Percentiles rank a stretch among this genome's conserved stretches.
phyloP scores from a whole-genome alignment of 805 yeast genomes.

The Yamadazyma takamatsuzukensis region DNA sequence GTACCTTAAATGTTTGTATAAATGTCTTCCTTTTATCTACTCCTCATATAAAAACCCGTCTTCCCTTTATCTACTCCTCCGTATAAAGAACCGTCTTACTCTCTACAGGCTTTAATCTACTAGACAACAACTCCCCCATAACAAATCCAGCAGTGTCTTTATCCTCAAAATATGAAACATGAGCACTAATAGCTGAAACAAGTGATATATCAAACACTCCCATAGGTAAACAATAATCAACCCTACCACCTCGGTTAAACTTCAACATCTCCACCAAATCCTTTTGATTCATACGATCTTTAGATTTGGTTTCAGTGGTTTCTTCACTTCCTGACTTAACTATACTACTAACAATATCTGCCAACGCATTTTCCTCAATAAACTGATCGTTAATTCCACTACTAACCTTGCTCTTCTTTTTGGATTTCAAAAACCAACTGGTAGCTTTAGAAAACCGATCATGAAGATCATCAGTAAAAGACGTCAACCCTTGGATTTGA shows the following conservation, averaged over 20 bases:
- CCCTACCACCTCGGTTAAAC: conserved; percentile 69
- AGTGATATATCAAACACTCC: conserved; percentile 77
- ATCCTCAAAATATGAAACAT: conserved; percentile 84
- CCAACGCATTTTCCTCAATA: conserved; percentile 35
- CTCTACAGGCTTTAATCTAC: conserved; percentile 18
- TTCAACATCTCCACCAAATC: conserved; percentile 34
- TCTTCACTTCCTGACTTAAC: conserved; percentile 16
- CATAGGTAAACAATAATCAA: conserved; percentile 78
- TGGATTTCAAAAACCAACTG: conserved; percentile 27
- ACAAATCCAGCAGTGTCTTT: conserved; percentile 79
- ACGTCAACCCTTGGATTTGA: conserved; percentile 41
- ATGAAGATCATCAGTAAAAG: conserved; percentile 34
- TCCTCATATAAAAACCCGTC: no score
- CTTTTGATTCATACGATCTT: conserved; percentile 21
- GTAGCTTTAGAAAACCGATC: conserved; percentile 33
- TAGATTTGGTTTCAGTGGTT: conserved; percentile 12
- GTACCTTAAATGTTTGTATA: conserved; percentile 1
- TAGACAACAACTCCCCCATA: conserved; percentile 49
- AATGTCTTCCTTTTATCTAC: conserved; percentile 1
- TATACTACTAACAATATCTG: conserved; percentile 35
- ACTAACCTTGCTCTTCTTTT: conserved; percentile 6
- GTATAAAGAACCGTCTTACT: conserved; percentile 27
- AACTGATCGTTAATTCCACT: conserved; percentile 14
- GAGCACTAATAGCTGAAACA: conserved; percentile 81
- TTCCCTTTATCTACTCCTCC: no score